Evolutionary conservation across 768 basidiomycete genomes (phyloP).

Genomic region (Steccherinum ochraceum): DNA sequence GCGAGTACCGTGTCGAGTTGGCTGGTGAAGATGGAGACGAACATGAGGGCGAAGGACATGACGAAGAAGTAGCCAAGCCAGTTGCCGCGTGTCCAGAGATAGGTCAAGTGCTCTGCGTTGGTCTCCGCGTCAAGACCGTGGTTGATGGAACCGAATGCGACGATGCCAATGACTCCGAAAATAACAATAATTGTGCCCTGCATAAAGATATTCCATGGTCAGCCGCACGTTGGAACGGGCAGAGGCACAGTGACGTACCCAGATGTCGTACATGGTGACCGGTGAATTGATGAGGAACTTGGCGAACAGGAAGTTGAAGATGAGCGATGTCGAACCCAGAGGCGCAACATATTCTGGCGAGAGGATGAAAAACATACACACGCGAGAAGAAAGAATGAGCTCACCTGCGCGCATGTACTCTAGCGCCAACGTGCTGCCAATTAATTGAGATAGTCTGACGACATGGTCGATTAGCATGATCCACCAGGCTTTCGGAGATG

Average conservation of each 20-base stretch:
- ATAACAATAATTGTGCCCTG: slow-evolving; percentile 82
- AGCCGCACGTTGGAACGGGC: background rate
- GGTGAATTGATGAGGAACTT: slow-evolving; percentile 82
- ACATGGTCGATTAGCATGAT: background rate
- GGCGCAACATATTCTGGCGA: slow-evolving; percentile 97
- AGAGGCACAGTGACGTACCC: slow-evolving; percentile 38
- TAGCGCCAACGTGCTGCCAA: slow-evolving; percentile 81
- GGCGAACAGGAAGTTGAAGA: slow-evolving; percentile 96
- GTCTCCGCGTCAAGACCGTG: slow-evolving; percentile 72
- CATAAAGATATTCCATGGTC: too few relatives aligned
- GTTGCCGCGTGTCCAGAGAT: slow-evolving; percentile 77
- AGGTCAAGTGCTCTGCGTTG: slow-evolving; percentile 67
- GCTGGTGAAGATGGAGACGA: slow-evolving; percentile 61
- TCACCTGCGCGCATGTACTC: slow-evolving; percentile 83
- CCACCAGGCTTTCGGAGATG: background rate
- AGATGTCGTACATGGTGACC: slow-evolving; percentile 78
- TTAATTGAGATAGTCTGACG: slow-evolving; percentile 70
- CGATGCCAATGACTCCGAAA: slow-evolving; percentile 81
- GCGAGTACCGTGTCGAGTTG: slow-evolving; percentile 70
- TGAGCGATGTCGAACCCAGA: slow-evolving; percentile 85
- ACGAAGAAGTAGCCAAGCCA: slow-evolving; percentile 91
- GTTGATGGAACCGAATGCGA: slow-evolving; percentile 81
- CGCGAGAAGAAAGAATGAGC: slow-evolving; percentile 14
- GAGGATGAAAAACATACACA: too few relatives aligned
- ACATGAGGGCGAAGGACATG: slow-evolving; percentile 63